These are phyloP conservation scores for Boletus tylopilopsis DNA, from an alignment of 768 basidiomycete species.

Conservation along the genomic window DNA sequence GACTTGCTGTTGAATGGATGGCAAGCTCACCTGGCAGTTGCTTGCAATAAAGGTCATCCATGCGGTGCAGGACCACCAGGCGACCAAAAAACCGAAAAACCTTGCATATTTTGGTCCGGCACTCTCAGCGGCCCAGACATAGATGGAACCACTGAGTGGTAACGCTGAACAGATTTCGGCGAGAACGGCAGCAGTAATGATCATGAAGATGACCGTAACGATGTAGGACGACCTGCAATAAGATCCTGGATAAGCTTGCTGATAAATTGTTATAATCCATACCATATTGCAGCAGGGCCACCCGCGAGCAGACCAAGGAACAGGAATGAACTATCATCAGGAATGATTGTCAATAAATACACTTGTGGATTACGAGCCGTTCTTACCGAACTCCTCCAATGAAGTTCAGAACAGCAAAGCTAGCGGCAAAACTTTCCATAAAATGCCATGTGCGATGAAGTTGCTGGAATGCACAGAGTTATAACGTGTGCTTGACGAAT, in stretches of 20 bases:
- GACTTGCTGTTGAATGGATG: not conserved
- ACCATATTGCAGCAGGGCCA: conserved; percentile 87
- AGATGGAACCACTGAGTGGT: conserved; percentile 86
- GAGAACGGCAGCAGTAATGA: conserved; percentile 79
- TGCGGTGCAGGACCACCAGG: conserved; percentile 93
- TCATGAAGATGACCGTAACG: conserved; percentile 82
- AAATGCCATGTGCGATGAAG: conserved; percentile 84
- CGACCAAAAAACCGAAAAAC: conserved; percentile 85
- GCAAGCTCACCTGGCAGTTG: conserved; percentile 68
- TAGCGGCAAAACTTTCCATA: conserved; percentile 82
- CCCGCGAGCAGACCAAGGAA: conserved; percentile 83
- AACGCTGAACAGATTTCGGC: conserved; percentile 91
- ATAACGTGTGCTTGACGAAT: not conserved
- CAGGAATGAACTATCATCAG: conserved; percentile 54
- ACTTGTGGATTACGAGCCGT: not conserved
- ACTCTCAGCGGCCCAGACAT: conserved; percentile 92
- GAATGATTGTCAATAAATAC: conserved; percentile 1
- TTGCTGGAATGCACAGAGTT: conserved; percentile 46
- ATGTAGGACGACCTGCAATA: conserved; percentile 73
- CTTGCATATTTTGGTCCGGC: conserved; percentile 84
- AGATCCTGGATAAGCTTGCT: conserved; percentile 7
- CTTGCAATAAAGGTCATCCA: conserved; percentile 94
- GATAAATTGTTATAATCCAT: not conserved
- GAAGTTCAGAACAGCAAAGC: conserved; percentile 87
- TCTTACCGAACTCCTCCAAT: conserved; percentile 81